phyloP scores from a whole-genome alignment of 2,329 filamentous ascomycete species.

The Nigrospora oryzae region DNA sequence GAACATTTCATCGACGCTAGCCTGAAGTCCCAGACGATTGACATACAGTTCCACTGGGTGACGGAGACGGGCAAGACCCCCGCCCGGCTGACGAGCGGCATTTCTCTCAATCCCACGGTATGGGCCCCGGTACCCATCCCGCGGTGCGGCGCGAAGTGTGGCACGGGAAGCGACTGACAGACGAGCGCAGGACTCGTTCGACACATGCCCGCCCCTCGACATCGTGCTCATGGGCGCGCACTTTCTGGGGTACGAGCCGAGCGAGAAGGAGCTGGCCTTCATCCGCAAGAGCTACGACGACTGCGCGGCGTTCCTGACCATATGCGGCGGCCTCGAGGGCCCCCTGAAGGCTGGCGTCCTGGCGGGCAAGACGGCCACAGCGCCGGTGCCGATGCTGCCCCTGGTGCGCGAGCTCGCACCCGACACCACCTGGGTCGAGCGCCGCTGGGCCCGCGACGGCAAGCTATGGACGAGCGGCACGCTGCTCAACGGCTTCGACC shows the following conservation, averaged over 20 bases:
- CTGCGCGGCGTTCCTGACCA: constrained; percentile 27
- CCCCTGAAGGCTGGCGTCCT: constrained; percentile 25
- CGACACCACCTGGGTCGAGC: constrained; percentile 26
- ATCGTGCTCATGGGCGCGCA: constrained; percentile 31
- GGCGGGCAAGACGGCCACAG: constrained; percentile 26
- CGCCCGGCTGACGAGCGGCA: constrained; percentile 14
- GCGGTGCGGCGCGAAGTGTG: too few relatives aligned
- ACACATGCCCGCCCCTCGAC: constrained; percentile 28
- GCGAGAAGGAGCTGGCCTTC: constrained; percentile 24
- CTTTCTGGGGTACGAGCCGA: constrained; percentile 16
- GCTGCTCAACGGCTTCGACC: constrained; percentile 24
- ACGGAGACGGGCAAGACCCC: constrained; percentile 13
- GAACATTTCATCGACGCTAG: constrained; percentile 5
- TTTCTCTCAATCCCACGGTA: constrained; percentile 21
- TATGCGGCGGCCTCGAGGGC: constrained; percentile 27
- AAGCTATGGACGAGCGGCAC: constrained; percentile 27
- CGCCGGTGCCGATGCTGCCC: constrained; percentile 19
- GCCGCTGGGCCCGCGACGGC: constrained; percentile 24
- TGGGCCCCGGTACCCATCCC: background rate
- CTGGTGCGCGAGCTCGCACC: constrained; percentile 17
- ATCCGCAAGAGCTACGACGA: constrained; percentile 23
- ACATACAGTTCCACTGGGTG: constrained; percentile 25
- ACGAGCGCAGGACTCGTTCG: constrained; percentile 25
- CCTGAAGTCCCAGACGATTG: constrained; percentile 12
- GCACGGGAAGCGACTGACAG: background rate